Evolutionary conservation across 1,139 yeast species (phyloP).

Genomic region (Candida sp.): DNA sequence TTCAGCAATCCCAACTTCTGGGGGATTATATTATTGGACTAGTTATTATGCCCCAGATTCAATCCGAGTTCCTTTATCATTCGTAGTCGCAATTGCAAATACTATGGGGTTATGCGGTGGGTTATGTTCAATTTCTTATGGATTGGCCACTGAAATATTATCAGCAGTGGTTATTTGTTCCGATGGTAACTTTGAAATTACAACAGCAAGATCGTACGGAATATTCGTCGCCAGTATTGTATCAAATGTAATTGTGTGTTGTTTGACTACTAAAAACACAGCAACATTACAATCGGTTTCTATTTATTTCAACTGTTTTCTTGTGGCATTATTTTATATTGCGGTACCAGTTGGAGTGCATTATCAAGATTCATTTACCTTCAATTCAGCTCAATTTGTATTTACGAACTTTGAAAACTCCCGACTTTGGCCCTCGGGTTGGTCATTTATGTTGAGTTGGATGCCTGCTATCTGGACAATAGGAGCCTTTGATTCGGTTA

Average conservation of each 20-base stretch:
- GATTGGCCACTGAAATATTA: conserved; percentile 33
- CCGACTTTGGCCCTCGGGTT: conserved; percentile 63
- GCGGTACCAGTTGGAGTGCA: conserved; percentile 59
- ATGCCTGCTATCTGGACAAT: conserved; percentile 68
- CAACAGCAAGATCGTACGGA: conserved; percentile 31
- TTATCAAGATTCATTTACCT: conserved; percentile 8
- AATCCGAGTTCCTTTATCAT: conserved; percentile 31
- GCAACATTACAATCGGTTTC: conserved; percentile 61
- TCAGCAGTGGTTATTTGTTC: conserved; percentile 29
- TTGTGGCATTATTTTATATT: conserved; percentile 58
- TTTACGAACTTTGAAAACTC: conserved; percentile 55
- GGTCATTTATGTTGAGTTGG: conserved; percentile 60
- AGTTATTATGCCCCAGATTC: conserved; percentile 33
- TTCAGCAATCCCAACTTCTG: conserved; percentile 69
- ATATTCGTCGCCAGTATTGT: conserved; percentile 32
- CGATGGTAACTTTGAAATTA: conserved; percentile 29
- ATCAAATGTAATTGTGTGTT: conserved; percentile 25
- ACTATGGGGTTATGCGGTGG: conserved; percentile 35
- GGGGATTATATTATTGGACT: conserved; percentile 64
- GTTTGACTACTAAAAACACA: conserved; percentile 37
- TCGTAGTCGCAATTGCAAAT: conserved; percentile 44
- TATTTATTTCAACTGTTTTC: conserved; percentile 50
- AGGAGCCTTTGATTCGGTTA: conserved; percentile 69
- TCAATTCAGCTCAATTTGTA: conserved; percentile 42
- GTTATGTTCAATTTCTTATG: conserved; percentile 35